A percentile compares a stretch with the other conserved stretches of the same genome.
phyloP scores from a whole-genome alignment of 148 eudicot species.

The Chenopodium quinoa region DNA sequence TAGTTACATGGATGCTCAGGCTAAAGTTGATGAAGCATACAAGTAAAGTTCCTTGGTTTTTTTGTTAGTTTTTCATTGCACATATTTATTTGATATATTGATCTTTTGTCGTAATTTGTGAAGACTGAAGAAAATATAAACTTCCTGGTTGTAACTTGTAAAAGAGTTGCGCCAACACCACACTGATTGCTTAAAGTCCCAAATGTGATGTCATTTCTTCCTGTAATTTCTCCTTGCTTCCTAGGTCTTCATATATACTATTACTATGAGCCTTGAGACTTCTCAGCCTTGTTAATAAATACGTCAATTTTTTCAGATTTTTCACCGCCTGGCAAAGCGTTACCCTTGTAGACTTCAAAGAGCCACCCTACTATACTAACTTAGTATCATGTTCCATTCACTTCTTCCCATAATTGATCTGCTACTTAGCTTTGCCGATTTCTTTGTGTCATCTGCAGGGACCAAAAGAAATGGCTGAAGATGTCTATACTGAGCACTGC shows the following conservation, averaged over 20 bases:
- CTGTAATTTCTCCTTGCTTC: not conserved
- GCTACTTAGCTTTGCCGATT: not conserved
- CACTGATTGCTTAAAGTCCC: not conserved
- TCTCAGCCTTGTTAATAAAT: not conserved
- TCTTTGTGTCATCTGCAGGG: constrained; percentile 42
- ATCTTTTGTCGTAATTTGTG: not conserved
- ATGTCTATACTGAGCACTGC: constrained; percentile 97
- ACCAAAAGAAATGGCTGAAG: constrained; percentile 81
- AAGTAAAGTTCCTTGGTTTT: constrained; percentile 50
- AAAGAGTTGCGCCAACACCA: not conserved
- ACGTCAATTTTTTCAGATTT: not conserved
- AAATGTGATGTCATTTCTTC: too few relatives aligned
- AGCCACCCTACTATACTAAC: not conserved
- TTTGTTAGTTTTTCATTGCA: not conserved
- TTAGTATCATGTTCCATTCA: not conserved
- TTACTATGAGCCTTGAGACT: too few relatives aligned
- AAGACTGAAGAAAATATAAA: not conserved
- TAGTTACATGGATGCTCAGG: constrained; percentile 87
- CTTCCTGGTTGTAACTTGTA: not conserved
- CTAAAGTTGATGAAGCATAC: constrained; percentile 91
- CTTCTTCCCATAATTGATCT: not conserved
- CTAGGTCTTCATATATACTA: not conserved
- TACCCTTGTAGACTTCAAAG: not conserved
- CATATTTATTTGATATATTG: not conserved
- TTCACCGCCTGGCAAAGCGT: not conserved